Evolutionary conservation across 495 filamentous ascomycete species (phyloP), one percentile per base, ranked within the genome.

Genomic region (Penicillium pancosmium): DNA sequence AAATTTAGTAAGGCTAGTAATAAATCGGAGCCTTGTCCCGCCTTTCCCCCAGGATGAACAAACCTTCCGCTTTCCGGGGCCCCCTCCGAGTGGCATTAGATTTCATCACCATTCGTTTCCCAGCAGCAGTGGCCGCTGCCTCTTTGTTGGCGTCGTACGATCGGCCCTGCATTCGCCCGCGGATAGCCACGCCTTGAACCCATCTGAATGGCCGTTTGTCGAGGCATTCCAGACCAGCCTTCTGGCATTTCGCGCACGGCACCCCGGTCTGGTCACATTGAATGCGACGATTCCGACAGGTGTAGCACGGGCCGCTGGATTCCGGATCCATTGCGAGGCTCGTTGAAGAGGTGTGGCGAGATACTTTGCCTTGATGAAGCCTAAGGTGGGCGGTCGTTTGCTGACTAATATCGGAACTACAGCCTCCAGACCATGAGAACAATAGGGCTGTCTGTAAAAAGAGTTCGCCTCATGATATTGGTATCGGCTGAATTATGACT

Each of bases 261-360:
- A 50, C 21, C 5, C 61, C 40, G 5, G 71, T 58, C 61, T 60
- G 59, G 60, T 86, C 82, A 62, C 84, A 86, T 58, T 83, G 80
- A 4, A 82, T 78, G 46, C 82, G 78, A 49, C 80, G 79, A 2
- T 71, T 75, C 16, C 82, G 83, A 63, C 83, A 83, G 59, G 77
- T 81, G 50, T 79, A 81, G 60, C 80, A 83, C 43, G 68, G 62
- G 25, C 47, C 27, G 31, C 49, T 27, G 48, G 56, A 48, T 53
- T 15, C 18, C 27, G 43, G 54, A 51, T 59, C 54, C 60, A 66
- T 68, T 36, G 47, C 25, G 33, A 23, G 33, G 25, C 35, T 47
- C 40, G 52, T 33, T 33, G 36, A 18, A 15, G 46, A 48, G 46
- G 4, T 25, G 46, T 48, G 46, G 46, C 46, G 23, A 48, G 23